Evolutionary conservation across 1,284 basidiomycete genomes (phyloP), one percentile per base, ranked within the genome.

Genomic region (Hemileia vastatrix): DNA sequence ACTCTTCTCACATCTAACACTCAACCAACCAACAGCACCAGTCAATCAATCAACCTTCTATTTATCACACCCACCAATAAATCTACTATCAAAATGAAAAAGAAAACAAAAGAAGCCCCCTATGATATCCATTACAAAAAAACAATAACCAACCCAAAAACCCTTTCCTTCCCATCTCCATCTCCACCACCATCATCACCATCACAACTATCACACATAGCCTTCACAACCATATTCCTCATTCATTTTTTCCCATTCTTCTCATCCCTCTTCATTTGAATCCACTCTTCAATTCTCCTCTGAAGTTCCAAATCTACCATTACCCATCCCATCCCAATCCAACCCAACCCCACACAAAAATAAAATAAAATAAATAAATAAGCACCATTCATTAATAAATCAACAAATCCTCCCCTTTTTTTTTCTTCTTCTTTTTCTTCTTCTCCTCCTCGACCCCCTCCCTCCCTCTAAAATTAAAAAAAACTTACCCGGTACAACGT

Each of bases 401-500:
- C 27, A 53, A 24, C 9, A 24, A 2, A 56, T 23, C 13, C 40
- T 18, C 6, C 8, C 27, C 32, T 4, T 33, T 33, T 53, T 3
- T 18, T 15, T 11, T 24, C 1, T n/a, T n/a, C n/a, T n/a, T 23
- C 13, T 53, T 18, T 6, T 9, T 23, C 32, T 4, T 33, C 21
- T 53, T 3, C 13, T 15, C 8, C 27, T 1, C 2, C n/a, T 19
- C 5, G 13, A 32, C 11, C 9, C 24, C 32, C 3, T 31, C 4
- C 4, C 8, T 11, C 3, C 24, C 36, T 18, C 31, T 1, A 19
- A 23, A 53, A 43, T 32, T 31, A 32, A 24, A 24, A 4, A 33
- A 27, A 13, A 55, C 53, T 0, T 40, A 63, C 60, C 60, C 8
- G 60, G 60, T 13, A 64, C 33, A 5, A 78, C 72, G 33, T 78